Conservation (phyloP, 1,284 basidiomycete genomes). For the Ceraceosorus bombacis region DNA sequence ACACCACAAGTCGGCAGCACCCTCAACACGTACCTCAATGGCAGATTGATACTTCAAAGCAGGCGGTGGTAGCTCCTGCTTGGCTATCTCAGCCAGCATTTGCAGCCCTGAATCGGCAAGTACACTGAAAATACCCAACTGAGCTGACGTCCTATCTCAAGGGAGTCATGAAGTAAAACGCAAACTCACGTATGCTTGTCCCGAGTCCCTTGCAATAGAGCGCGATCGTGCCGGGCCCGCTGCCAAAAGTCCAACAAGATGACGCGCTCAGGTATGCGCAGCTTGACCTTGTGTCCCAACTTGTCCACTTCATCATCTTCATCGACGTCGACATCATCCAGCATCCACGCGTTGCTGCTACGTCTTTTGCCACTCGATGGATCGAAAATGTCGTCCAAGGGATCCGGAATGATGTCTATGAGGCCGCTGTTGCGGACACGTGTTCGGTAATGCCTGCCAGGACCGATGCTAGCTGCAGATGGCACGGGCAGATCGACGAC, state of each 20-base stretch:
- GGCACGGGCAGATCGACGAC: conserved; percentile 25
- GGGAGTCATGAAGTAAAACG: too few species aligned
- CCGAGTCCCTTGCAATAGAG: too few species aligned
- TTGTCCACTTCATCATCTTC: background rate
- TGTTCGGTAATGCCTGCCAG: conserved; percentile 59
- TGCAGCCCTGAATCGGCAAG: too few species aligned
- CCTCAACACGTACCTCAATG: too few species aligned
- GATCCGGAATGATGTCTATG: conserved; percentile 70
- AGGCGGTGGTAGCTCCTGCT: too few species aligned
- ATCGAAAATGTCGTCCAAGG: conserved; percentile 41
- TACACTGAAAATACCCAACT: too few species aligned
- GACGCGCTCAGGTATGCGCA: conserved; percentile 75
- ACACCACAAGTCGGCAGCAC: too few species aligned
- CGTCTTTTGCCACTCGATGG: background rate
- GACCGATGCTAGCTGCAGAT: conserved; percentile 50
- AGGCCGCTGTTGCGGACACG: conserved; percentile 81
- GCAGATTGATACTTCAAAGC: too few species aligned
- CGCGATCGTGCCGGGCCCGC: too few species aligned
- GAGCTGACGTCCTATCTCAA: too few species aligned
- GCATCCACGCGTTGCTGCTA: background rate
- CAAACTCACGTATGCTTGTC: too few species aligned
- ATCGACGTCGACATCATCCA: background rate
- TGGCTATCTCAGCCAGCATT: too few species aligned
- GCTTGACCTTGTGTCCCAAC: conserved; percentile 9
- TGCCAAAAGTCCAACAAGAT: conserved; percentile 89